Percentiles rank a stretch among this genome's conserved stretches.
phyloP scores from a whole-genome alignment of 192 early-diverging fungal genomes.

The Globomyces pollinis-pini region DNA sequence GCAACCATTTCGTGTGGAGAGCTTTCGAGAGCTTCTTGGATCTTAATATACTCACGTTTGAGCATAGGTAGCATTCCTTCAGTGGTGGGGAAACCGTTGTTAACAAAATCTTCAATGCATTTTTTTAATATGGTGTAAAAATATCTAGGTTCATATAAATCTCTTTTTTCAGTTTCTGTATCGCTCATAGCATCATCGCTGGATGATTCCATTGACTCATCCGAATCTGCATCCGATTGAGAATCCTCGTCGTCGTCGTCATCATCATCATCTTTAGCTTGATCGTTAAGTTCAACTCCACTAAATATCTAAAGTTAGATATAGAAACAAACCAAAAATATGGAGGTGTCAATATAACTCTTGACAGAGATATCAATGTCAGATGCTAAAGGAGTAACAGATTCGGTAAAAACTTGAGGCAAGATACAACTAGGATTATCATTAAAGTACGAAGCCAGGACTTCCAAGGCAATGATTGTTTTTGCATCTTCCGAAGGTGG shows the following conservation, averaged over 20 bases:
- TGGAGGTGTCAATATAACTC: slow-evolving; percentile 39
- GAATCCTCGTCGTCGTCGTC: slow-evolving; percentile 20
- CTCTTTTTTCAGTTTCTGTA: slow-evolving; percentile 22
- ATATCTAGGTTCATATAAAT: slow-evolving; percentile 56
- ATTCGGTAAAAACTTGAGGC: slow-evolving; percentile 71
- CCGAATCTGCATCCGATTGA: slow-evolving; percentile 12
- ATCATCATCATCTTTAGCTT: slow-evolving; percentile 7
- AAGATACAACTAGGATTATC: slow-evolving; percentile 56
- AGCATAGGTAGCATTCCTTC: slow-evolving; percentile 18
- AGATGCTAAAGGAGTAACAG: slow-evolving; percentile 51
- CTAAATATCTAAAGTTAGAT: too few species aligned
- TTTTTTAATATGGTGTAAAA: slow-evolving; percentile 28
- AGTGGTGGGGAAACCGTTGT: not conserved
- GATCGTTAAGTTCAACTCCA: slow-evolving; percentile 45
- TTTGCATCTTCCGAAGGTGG: slow-evolving; percentile 56
- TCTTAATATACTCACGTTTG: slow-evolving; percentile 36
- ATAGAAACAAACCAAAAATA: too few species aligned
- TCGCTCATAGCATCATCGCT: slow-evolving; percentile 23
- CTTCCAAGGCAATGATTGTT: slow-evolving; percentile 54
- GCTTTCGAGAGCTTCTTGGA: slow-evolving; percentile 53
- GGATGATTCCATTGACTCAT: slow-evolving; percentile 4
- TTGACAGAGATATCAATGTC: slow-evolving; percentile 52
- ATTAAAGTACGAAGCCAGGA: slow-evolving; percentile 64
- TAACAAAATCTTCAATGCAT: slow-evolving; percentile 20
- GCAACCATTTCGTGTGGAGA: slow-evolving; percentile 58